Base-by-base conservation (phyloP, 2,329 filamentous ascomycete species). In the Chrysosporium queenslandicum region DNA sequence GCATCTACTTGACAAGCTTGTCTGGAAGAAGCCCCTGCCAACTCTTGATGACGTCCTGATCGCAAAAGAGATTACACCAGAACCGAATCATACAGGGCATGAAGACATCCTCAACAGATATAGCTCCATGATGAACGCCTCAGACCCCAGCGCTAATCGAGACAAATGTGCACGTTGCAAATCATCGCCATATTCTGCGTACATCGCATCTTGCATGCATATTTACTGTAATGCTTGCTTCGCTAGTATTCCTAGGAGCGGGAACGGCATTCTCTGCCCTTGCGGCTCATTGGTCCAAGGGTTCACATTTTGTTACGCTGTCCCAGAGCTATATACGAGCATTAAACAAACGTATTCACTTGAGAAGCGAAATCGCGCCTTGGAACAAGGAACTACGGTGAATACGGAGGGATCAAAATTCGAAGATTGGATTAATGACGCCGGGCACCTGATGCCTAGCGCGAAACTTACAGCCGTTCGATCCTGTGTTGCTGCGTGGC, bases 161-260 rank as follows among this genome's bases (percentile, higher is more conserved):
- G 36, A 59, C 0, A 56, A 60, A 2, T 81, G 79, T 59, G 57
- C 61, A 2, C 55, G 59, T 0, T 82, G 80, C 63, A 56, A 60
- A 2, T 58, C 60, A 20, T 46, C 62, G 0, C 74, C 75, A 0
- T 57, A 62, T 0, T 56, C 70, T 0, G 68, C 74, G 0, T 62
- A 68, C 8, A 64, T 77, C 27, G 77, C 77, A 0, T 64, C 69
- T 3, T 83, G 80, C 59, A 65, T 69, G 14, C 80, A 83, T 55
- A 62, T 81, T 4, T 79, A 78, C 56, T 83, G 80, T 62, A 52
- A 61, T 1, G 60, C 65, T 0, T 83, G 80, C 57, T 64, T 78
- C 6, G 49, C 46, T 1, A 8, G 2, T 9, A 47, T 56, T 1
- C 32, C 46, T 1, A 36, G 55, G 12, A 34, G 36, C 27, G 7